Base-by-base conservation (phyloP, 768 basidiomycete species). In the Austroboletus festivus region DNA sequence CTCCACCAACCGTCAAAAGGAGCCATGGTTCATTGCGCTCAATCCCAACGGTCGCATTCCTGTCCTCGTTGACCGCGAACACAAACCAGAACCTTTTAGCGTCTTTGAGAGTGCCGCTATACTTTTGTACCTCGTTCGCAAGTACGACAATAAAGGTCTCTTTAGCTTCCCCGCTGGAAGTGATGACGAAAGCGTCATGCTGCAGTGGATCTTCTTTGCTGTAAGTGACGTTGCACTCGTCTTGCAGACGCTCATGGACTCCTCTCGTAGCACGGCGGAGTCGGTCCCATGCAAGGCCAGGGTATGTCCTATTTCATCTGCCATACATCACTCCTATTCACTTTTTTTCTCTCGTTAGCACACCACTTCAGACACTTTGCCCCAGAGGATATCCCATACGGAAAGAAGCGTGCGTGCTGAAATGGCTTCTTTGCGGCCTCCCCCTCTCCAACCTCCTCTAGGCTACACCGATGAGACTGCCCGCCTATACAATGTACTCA, bases 201-300 rank as follows among this genome's bases (percentile, higher is more conserved):
- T 89, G 20, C 89, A 90, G 60, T 94, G 90, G 93, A 81, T 93
- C 44, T 89, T 92, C 72, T 93, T 92, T 55, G 78, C 82, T 13
- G 85, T 85, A 52, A 47, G 78, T 57, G 4, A 11, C 18, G 1
- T 20, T 4, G 4, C 4, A 11, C n/a, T 10, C 4, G 0, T 22
- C 6, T 30, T 9, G 22, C 16, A 31, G 21, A 33, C 21, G 5
- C 41, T 58, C 40, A 44, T 15, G 31, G 35, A 43, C 3, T 8
- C 15, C 28, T 41, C 33, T 11, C 37, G 12, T 61, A 88, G 83
- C 86, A 89, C 61, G 89, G 86, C 1, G 89, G 85, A 21, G 67
- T 89, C 20, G 89, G 88, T 22, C 89, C 90, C n/a, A 93, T 91
- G 87, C 88, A 92, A 72, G 86, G 88, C 24, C 86, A 89, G 70